These are phyloP conservation scores for Penicillium mononematosum DNA, from an alignment of 495 filamentous ascomycete genomes.

Conservation along the genomic window DNA sequence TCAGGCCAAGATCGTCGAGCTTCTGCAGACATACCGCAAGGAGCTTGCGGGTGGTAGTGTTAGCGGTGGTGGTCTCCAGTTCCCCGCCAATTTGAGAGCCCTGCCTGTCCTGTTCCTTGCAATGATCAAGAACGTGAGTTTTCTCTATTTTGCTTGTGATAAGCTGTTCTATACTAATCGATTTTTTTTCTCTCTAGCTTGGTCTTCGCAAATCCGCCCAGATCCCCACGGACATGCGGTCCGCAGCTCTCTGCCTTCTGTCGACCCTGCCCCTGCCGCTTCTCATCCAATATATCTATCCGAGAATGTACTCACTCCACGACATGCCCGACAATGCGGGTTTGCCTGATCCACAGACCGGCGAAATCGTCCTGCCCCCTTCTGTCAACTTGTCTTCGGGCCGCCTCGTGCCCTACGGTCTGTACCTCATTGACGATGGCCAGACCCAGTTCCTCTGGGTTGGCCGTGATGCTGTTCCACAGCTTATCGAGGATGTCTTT, in stretches of 20 bases:
- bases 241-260: constrained; percentile 86
- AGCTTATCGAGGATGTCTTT: constrained; percentile 87
- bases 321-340: constrained; percentile 98
- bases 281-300: constrained; percentile 96
- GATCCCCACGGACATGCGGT: constrained; percentile 93
- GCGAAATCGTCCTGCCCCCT: constrained; percentile 83
- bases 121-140: constrained; percentile 84
- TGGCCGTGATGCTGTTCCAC: constrained; percentile 86
- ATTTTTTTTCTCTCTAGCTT: constrained; percentile 49
- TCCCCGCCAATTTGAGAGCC: constrained; percentile 86
- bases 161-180: constrained; percentile 20
- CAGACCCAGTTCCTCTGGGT: constrained; percentile 99
- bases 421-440: constrained; percentile 96
- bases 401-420: constrained; percentile 84
- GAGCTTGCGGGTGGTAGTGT: constrained; percentile 95
- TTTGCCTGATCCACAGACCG: constrained; percentile 76
- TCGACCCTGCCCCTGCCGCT: constrained; percentile 90
- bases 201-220: constrained; percentile 92
- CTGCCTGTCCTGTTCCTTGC: constrained; percentile 89
- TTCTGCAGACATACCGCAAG: constrained; percentile 93
- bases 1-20: constrained; percentile 86
- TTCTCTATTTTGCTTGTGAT: background rate
- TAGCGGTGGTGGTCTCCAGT: constrained; percentile 87
- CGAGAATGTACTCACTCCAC: constrained; percentile 87
- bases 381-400: constrained; percentile 84